These are phyloP conservation scores for Ustilago lituana DNA, from an alignment of 1,284 basidiomycete species.

Conservation along the genomic window DNA sequence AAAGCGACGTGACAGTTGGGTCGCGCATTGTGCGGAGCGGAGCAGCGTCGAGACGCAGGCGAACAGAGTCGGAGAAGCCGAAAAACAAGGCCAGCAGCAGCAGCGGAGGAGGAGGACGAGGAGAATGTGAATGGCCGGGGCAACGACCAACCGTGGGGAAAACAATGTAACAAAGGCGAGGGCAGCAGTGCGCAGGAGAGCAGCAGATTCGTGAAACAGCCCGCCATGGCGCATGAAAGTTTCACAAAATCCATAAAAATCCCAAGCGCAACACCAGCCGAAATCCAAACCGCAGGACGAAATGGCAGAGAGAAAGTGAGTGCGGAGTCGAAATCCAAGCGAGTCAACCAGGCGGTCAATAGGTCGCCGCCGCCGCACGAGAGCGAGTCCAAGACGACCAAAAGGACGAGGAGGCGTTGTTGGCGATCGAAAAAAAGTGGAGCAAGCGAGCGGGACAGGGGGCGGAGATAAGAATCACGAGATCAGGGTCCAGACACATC, in stretches of 20 bases:
- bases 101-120: no score
- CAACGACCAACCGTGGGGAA: not conserved
- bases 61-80: conserved; percentile 1
- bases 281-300: no score
- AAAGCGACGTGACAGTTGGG: no score
- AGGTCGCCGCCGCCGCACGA: no score
- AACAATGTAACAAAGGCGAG: not conserved
- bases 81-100: no score
- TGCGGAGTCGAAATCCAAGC: conserved; percentile 14
- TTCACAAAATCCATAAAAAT: not conserved
- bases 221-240: conserved; percentile 1
- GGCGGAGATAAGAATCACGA: not conserved
- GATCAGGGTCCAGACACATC: conserved; percentile 12
- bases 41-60: not conserved
- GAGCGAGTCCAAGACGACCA: not conserved
- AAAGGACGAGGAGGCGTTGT: not conserved
- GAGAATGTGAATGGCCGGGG: no score
- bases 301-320: no score
- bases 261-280: no score
- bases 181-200: not conserved
- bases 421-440: not conserved
- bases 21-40: not conserved
- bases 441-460: not conserved
- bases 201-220: not conserved
- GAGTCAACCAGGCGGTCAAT: no score